phyloP scores from a whole-genome alignment of 495 filamentous ascomycete species.

The Cryomyces minteri region DNA sequence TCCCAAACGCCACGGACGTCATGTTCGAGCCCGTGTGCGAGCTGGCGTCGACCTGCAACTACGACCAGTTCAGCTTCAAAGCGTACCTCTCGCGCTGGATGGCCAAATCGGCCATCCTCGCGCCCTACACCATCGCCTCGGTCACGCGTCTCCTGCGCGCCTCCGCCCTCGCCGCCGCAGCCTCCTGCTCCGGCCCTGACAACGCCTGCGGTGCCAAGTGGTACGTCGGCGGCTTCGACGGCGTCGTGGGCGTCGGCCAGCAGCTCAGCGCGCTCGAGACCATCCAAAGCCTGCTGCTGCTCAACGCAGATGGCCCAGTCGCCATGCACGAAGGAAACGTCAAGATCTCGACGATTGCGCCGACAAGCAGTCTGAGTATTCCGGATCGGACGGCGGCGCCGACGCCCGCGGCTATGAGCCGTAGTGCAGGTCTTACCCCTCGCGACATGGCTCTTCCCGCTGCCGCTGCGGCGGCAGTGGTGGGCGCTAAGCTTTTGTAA shows the following conservation, averaged over 20 bases:
- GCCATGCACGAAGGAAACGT: too few relatives aligned
- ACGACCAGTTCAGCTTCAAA: slow-evolving; percentile 26
- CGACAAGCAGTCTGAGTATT: too few relatives aligned
- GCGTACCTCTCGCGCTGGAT: slow-evolving; percentile 28
- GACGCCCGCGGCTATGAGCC: too few relatives aligned
- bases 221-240: slow-evolving; percentile 23
- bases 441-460: too few relatives aligned
- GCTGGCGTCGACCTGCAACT: slow-evolving; percentile 17
- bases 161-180: slow-evolving; percentile 22
- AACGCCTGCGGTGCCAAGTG: slow-evolving; percentile 19
- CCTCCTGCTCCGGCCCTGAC: slow-evolving; percentile 19
- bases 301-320: too few relatives aligned
- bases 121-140: slow-evolving; percentile 18
- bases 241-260: slow-evolving; percentile 33
- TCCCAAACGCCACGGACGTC: slow-evolving; percentile 19
- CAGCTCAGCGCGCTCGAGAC: slow-evolving; percentile 56
- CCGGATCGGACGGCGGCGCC: too few relatives aligned
- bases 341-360: too few relatives aligned
- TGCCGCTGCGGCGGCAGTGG: too few relatives aligned
- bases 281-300: slow-evolving; percentile 33
- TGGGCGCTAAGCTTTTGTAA: too few relatives aligned
- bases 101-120: slow-evolving; percentile 20
- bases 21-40: slow-evolving; percentile 27
- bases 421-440: too few relatives aligned
- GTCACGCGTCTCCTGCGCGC: slow-evolving; percentile 14